A percentile compares a stretch with the other conserved stretches of the same genome.
Evolutionary conservation across 2,329 filamentous ascomycete species (phyloP).

Genomic region (Penicillium paneum): DNA sequence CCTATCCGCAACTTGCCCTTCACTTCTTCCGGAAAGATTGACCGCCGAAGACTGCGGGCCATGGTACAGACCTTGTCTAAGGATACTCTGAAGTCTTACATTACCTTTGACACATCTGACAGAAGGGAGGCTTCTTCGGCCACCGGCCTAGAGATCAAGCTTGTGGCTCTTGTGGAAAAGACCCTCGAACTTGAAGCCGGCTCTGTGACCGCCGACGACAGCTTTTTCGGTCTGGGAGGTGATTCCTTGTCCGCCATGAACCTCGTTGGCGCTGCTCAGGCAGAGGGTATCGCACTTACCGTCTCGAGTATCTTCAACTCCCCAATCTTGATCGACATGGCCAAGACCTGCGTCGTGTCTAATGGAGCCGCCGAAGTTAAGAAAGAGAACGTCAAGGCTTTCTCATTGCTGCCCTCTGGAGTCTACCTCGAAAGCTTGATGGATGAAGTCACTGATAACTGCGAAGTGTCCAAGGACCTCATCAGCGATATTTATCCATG

Average conservation of each 20-base stretch:
- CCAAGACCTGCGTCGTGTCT: conserved; percentile 26
- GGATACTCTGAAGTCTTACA: conserved; percentile 31
- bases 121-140: conserved; percentile 24
- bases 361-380: not conserved
- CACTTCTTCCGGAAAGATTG: conserved; percentile 44
- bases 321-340: conserved; percentile 46
- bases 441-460: conserved; percentile 31
- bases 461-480: conserved; percentile 26
- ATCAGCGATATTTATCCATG: conserved; percentile 45
- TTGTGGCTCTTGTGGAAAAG: conserved; percentile 39
- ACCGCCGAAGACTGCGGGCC: conserved; percentile 39
- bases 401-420: conserved; percentile 28
- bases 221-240: conserved; percentile 48
- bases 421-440: conserved; percentile 21
- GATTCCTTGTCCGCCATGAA: conserved; percentile 50
- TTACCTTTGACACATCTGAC: conserved; percentile 20
- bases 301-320: conserved; percentile 46
- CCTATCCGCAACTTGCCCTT: conserved; percentile 42
- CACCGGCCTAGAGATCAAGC: conserved; percentile 28
- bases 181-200: conserved; percentile 38
- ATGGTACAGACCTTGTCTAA: conserved; percentile 38
- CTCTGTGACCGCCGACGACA: conserved; percentile 44
- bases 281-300: conserved; percentile 40
- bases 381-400: conserved; percentile 20
- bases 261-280: conserved; percentile 42